Evolutionary conservation across 495 filamentous ascomycete species (phyloP).

Genomic region (Trichoderma asperelloides): DNA sequence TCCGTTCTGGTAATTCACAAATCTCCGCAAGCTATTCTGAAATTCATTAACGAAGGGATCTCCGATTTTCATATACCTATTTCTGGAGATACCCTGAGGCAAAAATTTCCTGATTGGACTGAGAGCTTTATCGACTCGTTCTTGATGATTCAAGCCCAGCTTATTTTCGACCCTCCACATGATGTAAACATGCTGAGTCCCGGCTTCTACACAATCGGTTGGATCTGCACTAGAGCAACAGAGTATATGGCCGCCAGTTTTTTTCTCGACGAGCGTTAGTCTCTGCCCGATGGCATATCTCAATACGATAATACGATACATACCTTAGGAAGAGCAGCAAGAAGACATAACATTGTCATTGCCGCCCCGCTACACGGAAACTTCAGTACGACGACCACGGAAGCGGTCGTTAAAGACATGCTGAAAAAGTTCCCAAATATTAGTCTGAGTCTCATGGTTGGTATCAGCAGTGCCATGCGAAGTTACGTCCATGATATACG

Average conservation of each 20-base stretch:
- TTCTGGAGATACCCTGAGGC: too few relatives aligned
- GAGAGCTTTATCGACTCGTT: too few relatives aligned
- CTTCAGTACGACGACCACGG: conserved; percentile 28
- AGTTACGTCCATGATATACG: conserved; percentile 28
- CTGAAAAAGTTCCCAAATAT: too few relatives aligned
- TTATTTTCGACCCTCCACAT: too few relatives aligned
- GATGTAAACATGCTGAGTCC: not conserved
- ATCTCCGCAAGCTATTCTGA: too few relatives aligned
- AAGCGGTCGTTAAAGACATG: conserved; percentile 20
- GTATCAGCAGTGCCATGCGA: conserved; percentile 35
- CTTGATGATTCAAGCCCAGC: too few relatives aligned
- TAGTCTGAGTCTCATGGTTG: conserved; percentile 36
- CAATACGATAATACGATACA: conserved; percentile 27
- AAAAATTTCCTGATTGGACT: too few relatives aligned
- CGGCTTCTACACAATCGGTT: conserved; percentile 20
- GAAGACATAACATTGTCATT: conserved; percentile 35
- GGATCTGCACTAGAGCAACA: conserved; percentile 29
- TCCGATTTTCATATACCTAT: too few relatives aligned
- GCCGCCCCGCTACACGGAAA: conserved; percentile 28
- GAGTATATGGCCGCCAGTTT: conserved; percentile 24
- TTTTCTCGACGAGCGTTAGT: conserved; percentile 28
- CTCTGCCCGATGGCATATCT: conserved; percentile 15
- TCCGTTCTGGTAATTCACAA: too few relatives aligned
- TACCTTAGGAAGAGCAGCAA: conserved; percentile 24
- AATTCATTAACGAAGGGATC: too few relatives aligned